Conservation (phyloP, 352 stramenopile species). For the Phytophthora parvispora region DNA sequence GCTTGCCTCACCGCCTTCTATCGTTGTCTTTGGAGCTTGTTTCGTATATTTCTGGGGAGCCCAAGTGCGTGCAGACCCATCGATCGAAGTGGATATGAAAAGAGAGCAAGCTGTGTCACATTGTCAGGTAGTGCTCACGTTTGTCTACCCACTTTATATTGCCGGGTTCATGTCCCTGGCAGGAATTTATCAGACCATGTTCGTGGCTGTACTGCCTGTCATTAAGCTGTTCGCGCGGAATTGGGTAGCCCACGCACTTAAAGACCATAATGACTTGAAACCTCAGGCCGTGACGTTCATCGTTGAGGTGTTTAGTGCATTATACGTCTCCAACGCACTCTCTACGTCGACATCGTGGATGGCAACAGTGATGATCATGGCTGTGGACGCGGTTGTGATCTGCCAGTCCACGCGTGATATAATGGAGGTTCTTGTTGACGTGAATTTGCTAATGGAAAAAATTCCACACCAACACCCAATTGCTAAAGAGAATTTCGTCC, state of each 20-base stretch:
- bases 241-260: neutral
- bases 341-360: neutral
- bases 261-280: neutral
- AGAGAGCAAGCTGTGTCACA: neutral
- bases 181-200: neutral
- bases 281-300: conserved; percentile 7
- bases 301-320: conserved; percentile 13
- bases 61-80: neutral
- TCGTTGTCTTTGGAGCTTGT: neutral
- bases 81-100: neutral
- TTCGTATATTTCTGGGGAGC: neutral
- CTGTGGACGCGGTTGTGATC: neutral
- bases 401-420: conserved; percentile 3
- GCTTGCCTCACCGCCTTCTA: neutral
- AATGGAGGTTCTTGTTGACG: neutral
- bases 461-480: conserved; percentile 3
- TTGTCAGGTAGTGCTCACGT: neutral
- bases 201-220: neutral
- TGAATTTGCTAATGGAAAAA: conserved; percentile 16
- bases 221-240: neutral
- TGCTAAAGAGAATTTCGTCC: conserved; percentile 3
- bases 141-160: neutral
- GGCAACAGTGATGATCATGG: neutral
- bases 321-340: neutral
- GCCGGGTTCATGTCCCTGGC: neutral